phyloP scores from a whole-genome alignment of 2,329 filamentous ascomycete genomes.

The Cytospora piceae region DNA sequence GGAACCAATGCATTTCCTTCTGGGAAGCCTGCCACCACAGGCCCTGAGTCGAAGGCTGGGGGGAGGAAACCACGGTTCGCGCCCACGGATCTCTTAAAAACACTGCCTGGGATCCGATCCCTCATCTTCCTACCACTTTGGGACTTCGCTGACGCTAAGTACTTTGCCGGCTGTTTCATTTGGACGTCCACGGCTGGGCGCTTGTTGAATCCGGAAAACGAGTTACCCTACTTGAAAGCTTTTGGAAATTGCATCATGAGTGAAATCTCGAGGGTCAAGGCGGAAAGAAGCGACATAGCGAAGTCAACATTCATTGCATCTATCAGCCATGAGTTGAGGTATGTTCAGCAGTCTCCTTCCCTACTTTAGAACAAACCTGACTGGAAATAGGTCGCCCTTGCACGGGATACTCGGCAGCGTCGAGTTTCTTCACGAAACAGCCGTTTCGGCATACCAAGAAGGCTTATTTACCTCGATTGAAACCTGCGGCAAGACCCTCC shows the following conservation, averaged over 20 bases:
- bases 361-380: neutral
- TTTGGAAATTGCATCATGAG: conserved; percentile 60
- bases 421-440: conserved; percentile 52
- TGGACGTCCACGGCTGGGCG: conserved; percentile 10
- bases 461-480: conserved; percentile 51
- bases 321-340: conserved; percentile 57
- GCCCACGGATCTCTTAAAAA: conserved; percentile 38
- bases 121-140: conserved; percentile 54
- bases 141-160: conserved; percentile 40
- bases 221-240: conserved; percentile 49
- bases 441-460: conserved; percentile 46
- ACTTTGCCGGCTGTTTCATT: conserved; percentile 28
- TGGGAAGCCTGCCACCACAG: neutral
- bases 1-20: conserved; percentile 11
- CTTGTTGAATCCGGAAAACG: conserved; percentile 39
- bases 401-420: conserved; percentile 59
- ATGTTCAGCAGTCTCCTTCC: neutral
- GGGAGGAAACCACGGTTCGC: conserved; percentile 32
- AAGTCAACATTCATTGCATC: conserved; percentile 61
- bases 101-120: conserved; percentile 49
- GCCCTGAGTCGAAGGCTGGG: neutral
- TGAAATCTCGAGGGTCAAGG: conserved; percentile 52
- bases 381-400: conserved; percentile 49
- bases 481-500: conserved; percentile 50
- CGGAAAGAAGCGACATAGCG: conserved; percentile 43